Base-by-base conservation (phyloP, 1,139 yeast genomes). In the Meyerozyma carpophila region DNA sequence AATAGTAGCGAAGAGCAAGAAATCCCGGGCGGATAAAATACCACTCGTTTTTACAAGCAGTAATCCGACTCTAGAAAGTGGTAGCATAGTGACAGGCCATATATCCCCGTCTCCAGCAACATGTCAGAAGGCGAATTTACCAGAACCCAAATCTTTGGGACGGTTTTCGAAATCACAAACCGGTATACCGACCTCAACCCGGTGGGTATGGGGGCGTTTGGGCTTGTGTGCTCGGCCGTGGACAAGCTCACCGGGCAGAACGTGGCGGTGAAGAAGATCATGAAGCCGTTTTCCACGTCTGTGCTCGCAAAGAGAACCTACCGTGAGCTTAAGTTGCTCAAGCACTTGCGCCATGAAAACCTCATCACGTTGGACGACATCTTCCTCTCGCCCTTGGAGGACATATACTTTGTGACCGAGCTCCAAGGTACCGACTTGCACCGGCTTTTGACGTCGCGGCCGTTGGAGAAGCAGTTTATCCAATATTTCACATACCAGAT, bases 121-220 rank as follows among this genome's bases (percentile, higher is more conserved):
- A 34, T 34, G 4, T 47, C 58, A 32, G 57, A 58, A 40, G 63
- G 64, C 36, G 64, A 60, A 48, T 60, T 60, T 50, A 60, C 65
- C 31, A 63, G 78, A 55, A 70, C 74, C 37, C 86, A 83, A 61
- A 84, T 83, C 49, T 83, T 83, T 58, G 96, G 96, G 42, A 89
- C 96, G 3, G 90, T 88, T 40, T 90, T 93, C 62, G 98, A 93
- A 66, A 90, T 93, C 55, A 93, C 98, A 43, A 84, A 81, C 57
- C 70, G 96, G 52, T 93, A 93, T 67, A 81, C 90, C 18, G 96
- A 93, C 59, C 75, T 93, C 50, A 93, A 90, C 58, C 98, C 98
- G 3, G 97, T 93, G 41, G 98, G 98, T 1, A 93, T 93, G 98
- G 98, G 98, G 31, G 98, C 98, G 9, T 93, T 93, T 61, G 98